Evolutionary conservation across 768 basidiomycete species (phyloP).

Genomic region (Pisolithus marmoratus): DNA sequence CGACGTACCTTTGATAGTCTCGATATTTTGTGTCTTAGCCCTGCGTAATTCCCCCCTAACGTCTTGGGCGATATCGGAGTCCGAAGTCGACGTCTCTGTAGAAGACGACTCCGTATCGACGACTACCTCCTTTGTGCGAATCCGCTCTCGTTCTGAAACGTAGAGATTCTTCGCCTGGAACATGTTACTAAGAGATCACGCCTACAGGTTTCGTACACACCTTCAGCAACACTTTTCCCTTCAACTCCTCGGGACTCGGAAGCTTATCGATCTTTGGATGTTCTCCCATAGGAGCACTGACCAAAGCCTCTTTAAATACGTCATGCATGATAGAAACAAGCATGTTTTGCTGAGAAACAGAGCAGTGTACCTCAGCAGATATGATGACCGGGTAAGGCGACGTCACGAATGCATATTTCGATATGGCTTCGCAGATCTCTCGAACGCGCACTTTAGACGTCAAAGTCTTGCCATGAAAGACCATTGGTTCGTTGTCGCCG

Average conservation of each 20-base stretch:
- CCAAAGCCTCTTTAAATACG: slow-evolving; percentile 50
- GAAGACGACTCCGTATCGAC: slow-evolving; percentile 40
- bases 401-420: slow-evolving; percentile 84
- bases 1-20: slow-evolving; percentile 31
- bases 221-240: slow-evolving; percentile 78
- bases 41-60: slow-evolving; percentile 23
- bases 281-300: slow-evolving; percentile 44
- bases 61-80: slow-evolving; percentile 23
- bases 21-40: slow-evolving; percentile 22
- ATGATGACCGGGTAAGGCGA: slow-evolving; percentile 92
- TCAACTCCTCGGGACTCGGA: slow-evolving; percentile 83
- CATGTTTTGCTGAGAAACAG: slow-evolving; percentile 69
- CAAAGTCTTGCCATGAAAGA: slow-evolving; percentile 87
- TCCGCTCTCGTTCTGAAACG: slow-evolving; percentile 35
- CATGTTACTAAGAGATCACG: not conserved
- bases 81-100: slow-evolving; percentile 33
- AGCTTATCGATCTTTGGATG: slow-evolving; percentile 45
- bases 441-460: slow-evolving; percentile 79
- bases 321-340: slow-evolving; percentile 70
- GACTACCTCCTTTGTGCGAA: slow-evolving; percentile 27
- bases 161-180: slow-evolving; percentile 73
- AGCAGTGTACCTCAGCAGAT: slow-evolving; percentile 89
- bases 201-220: slow-evolving; percentile 29
- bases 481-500: slow-evolving; percentile 76
- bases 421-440: slow-evolving; percentile 77